Evolutionary conservation across 2,329 filamentous ascomycete genomes (phyloP).

Genomic region (Fusarium papillatum): DNA sequence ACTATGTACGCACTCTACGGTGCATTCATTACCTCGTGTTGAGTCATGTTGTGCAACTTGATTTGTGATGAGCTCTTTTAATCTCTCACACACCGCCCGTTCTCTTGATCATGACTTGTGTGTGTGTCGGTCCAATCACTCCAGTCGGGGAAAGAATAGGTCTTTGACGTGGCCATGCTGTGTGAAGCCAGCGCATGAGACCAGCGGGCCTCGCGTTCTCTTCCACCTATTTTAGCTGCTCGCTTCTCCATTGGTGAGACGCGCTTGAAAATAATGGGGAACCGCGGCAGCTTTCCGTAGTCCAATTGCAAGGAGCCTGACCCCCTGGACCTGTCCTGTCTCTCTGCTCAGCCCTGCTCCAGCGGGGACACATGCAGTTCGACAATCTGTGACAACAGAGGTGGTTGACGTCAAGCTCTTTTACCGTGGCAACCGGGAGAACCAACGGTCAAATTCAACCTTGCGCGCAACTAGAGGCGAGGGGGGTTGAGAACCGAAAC

Average conservation of each 20-base stretch:
- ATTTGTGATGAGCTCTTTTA: not conserved
- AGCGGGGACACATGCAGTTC: conserved; percentile 3
- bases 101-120: not conserved
- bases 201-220: not conserved
- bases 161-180: conserved; percentile 35
- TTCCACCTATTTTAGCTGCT: conserved; percentile 19
- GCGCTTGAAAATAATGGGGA: conserved; percentile 12
- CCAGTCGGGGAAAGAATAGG: not conserved
- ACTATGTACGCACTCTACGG: conserved; percentile 26
- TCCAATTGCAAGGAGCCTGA: not conserved
- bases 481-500: not conserved
- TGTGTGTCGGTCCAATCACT: conserved; percentile 5
- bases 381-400: conserved; percentile 1
- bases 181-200: conserved; percentile 25
- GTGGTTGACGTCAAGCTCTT: conserved; percentile 27
- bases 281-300: conserved; percentile 33
- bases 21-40: conserved; percentile 29
- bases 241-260: conserved; percentile 15
- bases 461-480: not conserved
- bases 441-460: not conserved
- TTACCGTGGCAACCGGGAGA: conserved; percentile 26
- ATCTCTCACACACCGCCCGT: conserved; percentile 22
- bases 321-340: conserved; percentile 13
- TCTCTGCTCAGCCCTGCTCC: conserved; percentile 32
- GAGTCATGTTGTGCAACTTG: conserved; percentile 8